Conservation (phyloP, 345 rosid species). For the Syzygium aqueum region DNA sequence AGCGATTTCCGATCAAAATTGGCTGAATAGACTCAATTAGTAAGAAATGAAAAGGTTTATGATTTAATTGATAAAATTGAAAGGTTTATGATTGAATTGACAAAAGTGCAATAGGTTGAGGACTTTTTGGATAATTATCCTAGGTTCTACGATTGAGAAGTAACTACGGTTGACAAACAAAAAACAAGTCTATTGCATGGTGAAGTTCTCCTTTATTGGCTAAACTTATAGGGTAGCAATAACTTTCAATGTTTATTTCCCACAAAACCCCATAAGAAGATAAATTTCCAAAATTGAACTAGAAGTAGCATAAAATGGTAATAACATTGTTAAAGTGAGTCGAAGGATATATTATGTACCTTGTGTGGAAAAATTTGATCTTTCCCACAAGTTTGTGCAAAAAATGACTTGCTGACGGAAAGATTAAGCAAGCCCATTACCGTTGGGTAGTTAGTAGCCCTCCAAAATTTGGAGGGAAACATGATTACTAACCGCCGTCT, state of each 20-base stretch:
- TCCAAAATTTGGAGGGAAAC: constrained; percentile 21
- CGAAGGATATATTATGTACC: background rate
- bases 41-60: no score
- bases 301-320: background rate
- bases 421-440: background rate
- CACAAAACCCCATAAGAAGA: background rate
- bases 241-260: background rate
- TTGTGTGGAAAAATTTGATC: background rate
- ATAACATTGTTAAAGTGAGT: background rate
- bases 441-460: background rate
- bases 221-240: background rate
- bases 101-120: no score
- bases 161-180: no score
- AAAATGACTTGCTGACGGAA: background rate
- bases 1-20: no score
- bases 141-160: no score
- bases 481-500: constrained; percentile 43
- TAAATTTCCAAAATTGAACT: background rate
- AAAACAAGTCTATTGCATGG: no score
- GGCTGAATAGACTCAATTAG: no score
- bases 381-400: background rate
- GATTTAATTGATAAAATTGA: no score
- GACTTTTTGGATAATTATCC: no score
- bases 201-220: background rate
- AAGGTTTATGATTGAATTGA: no score